phyloP scores from a whole-genome alignment of 202 grass and related monocot genomes.

The Carex sylvatica region DNA sequence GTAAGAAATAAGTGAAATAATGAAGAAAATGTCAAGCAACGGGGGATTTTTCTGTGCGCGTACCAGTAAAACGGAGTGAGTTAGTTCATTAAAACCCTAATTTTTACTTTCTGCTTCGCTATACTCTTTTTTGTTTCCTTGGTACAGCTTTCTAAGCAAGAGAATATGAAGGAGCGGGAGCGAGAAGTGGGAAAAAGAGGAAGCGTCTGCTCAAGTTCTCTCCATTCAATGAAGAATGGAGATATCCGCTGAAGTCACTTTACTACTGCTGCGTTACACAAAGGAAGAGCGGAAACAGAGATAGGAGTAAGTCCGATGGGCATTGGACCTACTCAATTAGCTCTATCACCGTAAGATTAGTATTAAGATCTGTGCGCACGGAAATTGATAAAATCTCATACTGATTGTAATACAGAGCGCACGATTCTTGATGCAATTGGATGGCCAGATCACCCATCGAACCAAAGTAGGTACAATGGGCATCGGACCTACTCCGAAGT shows the following conservation, averaged over 20 bases:
- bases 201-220: neutral
- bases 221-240: neutral
- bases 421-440: no score
- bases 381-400: no score
- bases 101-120: constrained; percentile 1
- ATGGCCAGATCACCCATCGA: no score
- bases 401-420: no score
- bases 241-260: neutral
- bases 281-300: no score
- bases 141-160: constrained; percentile 11
- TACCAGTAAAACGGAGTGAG: neutral
- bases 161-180: constrained; percentile 19
- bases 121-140: neutral
- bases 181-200: neutral
- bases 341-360: no score
- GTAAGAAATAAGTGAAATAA: neutral
- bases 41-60: neutral
- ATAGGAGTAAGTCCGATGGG: no score
- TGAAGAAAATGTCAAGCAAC: neutral
- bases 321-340: no score
- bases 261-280: no score
- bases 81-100: constrained; percentile 7
- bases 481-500: no score
- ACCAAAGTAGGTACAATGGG: no score
- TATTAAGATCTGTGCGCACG: no score